These are phyloP conservation scores for Prunella vulgaris DNA, from an alignment of 257 asterid species.

Conservation along the genomic window DNA sequence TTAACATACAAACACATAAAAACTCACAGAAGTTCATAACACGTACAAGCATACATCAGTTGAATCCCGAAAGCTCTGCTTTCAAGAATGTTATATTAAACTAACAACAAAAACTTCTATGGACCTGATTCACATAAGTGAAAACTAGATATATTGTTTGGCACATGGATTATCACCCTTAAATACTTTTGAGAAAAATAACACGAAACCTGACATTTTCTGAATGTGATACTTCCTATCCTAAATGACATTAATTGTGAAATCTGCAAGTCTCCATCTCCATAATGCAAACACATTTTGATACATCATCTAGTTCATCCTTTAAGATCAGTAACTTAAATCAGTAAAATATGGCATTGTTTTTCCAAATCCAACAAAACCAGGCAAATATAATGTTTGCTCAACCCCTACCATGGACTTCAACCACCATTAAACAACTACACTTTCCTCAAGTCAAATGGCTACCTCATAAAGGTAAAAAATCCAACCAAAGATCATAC, in stretches of 20 bases:
- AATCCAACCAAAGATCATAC: neutral
- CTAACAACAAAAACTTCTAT: neutral
- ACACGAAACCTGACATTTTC: no score
- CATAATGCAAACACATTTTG: neutral
- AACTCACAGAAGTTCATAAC: neutral
- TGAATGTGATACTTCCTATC: no score
- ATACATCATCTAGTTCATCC: conserved; percentile 3
- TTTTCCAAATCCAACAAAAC: neutral
- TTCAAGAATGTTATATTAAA: neutral
- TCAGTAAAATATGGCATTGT: conserved; percentile 1
- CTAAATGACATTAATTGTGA: no score
- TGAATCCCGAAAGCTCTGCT: neutral
- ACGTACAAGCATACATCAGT: neutral
- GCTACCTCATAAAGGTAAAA: neutral
- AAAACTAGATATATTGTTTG: no score
- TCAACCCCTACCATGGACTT: neutral
- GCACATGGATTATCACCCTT: no score
- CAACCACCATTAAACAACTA: conserved; percentile 13
- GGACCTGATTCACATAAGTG: no score
- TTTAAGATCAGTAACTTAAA: neutral
- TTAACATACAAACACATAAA: neutral
- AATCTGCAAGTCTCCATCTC: neutral
- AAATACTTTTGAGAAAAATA: no score
- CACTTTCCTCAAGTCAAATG: neutral
- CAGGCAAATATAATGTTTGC: neutral